These are phyloP conservation scores for Pyrenochaeta sp. DNA, from an alignment of 2,329 filamentous ascomycete genomes.

Conservation along the genomic window DNA sequence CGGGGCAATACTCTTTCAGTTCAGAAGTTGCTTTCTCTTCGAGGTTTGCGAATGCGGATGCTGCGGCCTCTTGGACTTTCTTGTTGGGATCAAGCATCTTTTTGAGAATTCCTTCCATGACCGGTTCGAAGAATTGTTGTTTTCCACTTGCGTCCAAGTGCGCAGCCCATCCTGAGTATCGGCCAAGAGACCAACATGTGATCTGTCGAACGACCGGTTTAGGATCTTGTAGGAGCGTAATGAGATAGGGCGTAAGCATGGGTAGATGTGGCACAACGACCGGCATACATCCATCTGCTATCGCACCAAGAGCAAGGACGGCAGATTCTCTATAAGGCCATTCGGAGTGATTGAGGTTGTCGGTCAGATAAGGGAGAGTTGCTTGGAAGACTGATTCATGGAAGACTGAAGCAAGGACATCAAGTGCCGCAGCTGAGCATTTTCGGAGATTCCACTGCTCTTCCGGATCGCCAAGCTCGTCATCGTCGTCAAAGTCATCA, in stretches of 20 bases:
- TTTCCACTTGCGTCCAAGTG: constrained; percentile 73
- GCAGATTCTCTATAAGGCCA: constrained; percentile 95
- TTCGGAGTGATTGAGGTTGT: constrained; percentile 84
- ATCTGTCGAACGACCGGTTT: constrained; percentile 95
- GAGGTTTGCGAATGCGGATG: constrained; percentile 93
- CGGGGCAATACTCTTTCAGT: constrained; percentile 83
- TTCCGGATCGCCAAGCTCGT: constrained; percentile 77
- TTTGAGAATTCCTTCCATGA: constrained; percentile 94
- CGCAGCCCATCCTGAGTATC: constrained; percentile 93
- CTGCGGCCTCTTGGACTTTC: constrained; percentile 94
- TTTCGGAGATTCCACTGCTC: constrained; percentile 95
- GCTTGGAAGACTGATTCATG: constrained; percentile 86
- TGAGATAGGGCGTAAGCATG: constrained; percentile 87
- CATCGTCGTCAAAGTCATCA: constrained; percentile 75
- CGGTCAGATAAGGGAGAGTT: constrained; percentile 90
- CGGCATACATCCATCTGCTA: constrained; percentile 92
- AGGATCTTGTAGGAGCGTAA: constrained; percentile 80
- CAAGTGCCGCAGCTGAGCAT: constrained; percentile 93
- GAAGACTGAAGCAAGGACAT: constrained; percentile 92
- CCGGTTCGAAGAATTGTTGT: constrained; percentile 84
- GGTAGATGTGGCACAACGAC: constrained; percentile 90
- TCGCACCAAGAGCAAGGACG: constrained; percentile 90
- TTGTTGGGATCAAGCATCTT: constrained; percentile 98
- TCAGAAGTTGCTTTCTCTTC: constrained; percentile 89
- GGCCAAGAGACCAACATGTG: constrained; percentile 94